These are phyloP conservation scores for Trichoderma parareesei DNA, from an alignment of 495 filamentous ascomycete species.

Conservation along the genomic window DNA sequence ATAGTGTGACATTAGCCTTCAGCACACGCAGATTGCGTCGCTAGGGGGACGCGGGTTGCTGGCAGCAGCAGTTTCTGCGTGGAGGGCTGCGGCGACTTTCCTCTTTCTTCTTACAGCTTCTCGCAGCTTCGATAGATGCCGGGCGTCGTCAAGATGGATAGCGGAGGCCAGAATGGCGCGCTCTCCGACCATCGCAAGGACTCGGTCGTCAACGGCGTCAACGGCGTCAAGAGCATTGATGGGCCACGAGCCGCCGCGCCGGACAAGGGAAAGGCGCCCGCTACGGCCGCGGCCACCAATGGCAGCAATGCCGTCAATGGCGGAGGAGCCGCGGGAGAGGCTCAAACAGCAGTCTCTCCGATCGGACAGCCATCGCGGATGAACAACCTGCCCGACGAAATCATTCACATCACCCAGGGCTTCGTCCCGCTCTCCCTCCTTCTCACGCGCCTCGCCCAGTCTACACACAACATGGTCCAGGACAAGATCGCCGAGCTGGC, in stretches of 20 bases:
- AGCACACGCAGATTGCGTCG: not conserved
- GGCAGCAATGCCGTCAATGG: conserved; percentile 12
- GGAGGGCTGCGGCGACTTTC: not conserved
- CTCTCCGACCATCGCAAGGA: conserved; percentile 45
- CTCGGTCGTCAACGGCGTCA: conserved; percentile 31
- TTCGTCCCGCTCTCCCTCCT: conserved; percentile 64
- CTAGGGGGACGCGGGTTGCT: not conserved
- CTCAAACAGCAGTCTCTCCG: conserved; percentile 12
- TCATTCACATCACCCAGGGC: conserved; percentile 68
- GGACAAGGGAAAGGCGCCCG: conserved; percentile 20
- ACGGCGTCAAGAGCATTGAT: conserved; percentile 19
- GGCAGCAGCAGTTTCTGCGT: not conserved
- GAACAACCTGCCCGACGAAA: conserved; percentile 59
- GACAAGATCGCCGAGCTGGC: conserved; percentile 64
- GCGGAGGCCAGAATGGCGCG: conserved; percentile 34
- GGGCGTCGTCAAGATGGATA: conserved; percentile 45
- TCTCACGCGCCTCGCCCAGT: conserved; percentile 68
- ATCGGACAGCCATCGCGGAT: conserved; percentile 22
- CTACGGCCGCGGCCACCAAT: not conserved
- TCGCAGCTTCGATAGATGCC: conserved; percentile 25
- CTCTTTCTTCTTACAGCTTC: not conserved
- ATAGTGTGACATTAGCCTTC: not conserved
- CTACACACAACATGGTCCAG: conserved; percentile 66
- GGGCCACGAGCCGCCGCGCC: conserved; percentile 7
- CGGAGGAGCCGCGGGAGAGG: conserved; percentile 2